Evolutionary conservation across 2,329 filamentous ascomycete genomes (phyloP), one percentile per base, ranked within the genome.

Genomic region (Neonectria hederae): DNA sequence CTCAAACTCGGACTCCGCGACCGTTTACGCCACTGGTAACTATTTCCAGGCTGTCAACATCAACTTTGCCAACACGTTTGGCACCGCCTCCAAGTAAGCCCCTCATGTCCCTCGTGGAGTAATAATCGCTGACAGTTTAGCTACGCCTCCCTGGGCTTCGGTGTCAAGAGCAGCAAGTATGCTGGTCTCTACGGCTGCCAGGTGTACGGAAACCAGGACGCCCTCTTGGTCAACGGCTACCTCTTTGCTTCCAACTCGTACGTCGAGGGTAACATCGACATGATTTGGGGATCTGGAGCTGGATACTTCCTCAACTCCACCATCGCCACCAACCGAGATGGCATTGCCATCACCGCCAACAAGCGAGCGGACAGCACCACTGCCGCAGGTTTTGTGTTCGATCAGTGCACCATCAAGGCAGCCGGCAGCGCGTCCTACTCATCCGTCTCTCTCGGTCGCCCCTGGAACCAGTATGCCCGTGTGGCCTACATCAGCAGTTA

Each of bases 191-290:
- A 85, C 64, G 83, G 78, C 14, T 80, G 81, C 65, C 73, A 77
- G 9, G 76, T 85, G 22, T 78, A 76, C 24, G 83, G 83, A 0
- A 85, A 80, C 70, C 83, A 86, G 66, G 83, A 86, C 67, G 84
- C 83, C 2, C 71, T 86, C 1, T 73, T 85, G n/a, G 81, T 82
- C 17, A 78, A 72, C 26, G 83, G 83, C 4, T 77, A 78, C 53
- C 81, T 86, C 65, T 79, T 85, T 42, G 84, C 84, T 62, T 78
- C 79, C 22, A 73, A 74, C 17, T 81, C 78, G 53, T 74, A 80
- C 53, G 80, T 85, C 42, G 76, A 80, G 57, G 83, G 83, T n/a
- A 83, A 81, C 2, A 84, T 83, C 30, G 83, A 85, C 56, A 82
- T 83, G 75, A 83, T 77, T 8, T 77, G 78, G 69, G 82, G 81